Conservation (phyloP, 2,329 filamentous ascomycete genomes). For the Stromatinia cepivora region DNA sequence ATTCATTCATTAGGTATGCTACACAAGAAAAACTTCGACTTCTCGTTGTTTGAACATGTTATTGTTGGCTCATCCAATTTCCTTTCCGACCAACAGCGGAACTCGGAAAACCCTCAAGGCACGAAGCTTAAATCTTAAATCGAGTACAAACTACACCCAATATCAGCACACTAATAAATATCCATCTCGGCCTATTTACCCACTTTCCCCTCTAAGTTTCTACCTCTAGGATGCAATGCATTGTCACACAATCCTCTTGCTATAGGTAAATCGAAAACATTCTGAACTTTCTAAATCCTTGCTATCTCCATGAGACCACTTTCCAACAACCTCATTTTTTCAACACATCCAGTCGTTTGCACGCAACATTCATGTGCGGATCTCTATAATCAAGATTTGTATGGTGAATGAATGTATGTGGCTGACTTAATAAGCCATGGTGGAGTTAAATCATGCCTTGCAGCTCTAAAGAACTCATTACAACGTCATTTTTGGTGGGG, state of each 20-base stretch:
- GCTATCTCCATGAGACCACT: slow-evolving; percentile 8
- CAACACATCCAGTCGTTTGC: background rate
- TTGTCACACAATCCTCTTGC: background rate
- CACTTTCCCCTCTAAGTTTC: too few relatives aligned
- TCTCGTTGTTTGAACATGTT: too few relatives aligned
- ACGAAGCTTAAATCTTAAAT: background rate
- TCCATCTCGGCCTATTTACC: background rate
- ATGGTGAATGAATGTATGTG: background rate
- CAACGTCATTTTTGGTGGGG: slow-evolving; percentile 22
- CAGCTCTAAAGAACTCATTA: background rate
- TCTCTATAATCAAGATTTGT: background rate
- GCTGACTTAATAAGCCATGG: slow-evolving; percentile 1
- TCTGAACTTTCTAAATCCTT: background rate
- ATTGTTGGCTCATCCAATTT: too few relatives aligned
- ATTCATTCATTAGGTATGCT: background rate
- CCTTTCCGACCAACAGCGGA: background rate
- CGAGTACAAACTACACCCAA: background rate
- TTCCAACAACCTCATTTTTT: background rate
- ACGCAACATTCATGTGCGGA: background rate
- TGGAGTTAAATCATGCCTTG: background rate
- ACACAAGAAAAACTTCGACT: too few relatives aligned
- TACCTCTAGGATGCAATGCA: too few relatives aligned
- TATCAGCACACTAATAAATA: background rate
- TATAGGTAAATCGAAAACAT: background rate
- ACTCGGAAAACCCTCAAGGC: background rate